Percentiles rank a stretch among this genome's conserved stretches.
These are phyloP conservation scores for Cyberlindnera japonica DNA, from an alignment of 805 yeast species.

Conservation along the genomic window DNA sequence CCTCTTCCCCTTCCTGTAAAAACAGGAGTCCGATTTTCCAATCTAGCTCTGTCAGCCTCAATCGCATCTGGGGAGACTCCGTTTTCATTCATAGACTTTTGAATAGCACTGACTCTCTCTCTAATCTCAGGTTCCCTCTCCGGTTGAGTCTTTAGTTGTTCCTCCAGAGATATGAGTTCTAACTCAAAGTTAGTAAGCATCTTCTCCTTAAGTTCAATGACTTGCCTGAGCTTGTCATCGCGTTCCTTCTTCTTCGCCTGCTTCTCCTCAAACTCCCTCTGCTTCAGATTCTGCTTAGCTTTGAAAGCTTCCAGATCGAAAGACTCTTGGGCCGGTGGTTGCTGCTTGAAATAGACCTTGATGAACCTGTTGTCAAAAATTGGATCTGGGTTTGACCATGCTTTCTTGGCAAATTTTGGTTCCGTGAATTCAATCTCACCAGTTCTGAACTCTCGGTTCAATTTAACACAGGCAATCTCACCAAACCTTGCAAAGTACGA, in stretches of 20 bases:
- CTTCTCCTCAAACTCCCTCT: slow-evolving; percentile 38
- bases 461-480: slow-evolving; percentile 27
- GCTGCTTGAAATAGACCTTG: slow-evolving; percentile 39
- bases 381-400: slow-evolving; percentile 42
- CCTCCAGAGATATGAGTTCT: slow-evolving; percentile 23
- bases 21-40: slow-evolving; percentile 8
- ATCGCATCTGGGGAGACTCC: slow-evolving; percentile 24
- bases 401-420: slow-evolving; percentile 37
- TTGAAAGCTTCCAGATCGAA: slow-evolving; percentile 38
- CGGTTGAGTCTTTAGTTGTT: slow-evolving; percentile 16
- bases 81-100: slow-evolving; percentile 17
- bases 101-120: slow-evolving; percentile 14
- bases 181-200: slow-evolving; percentile 33
- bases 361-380: slow-evolving; percentile 47
- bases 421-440: slow-evolving; percentile 39
- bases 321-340: slow-evolving; percentile 9
- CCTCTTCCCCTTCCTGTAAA: slow-evolving; percentile 12
- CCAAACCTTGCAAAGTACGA: slow-evolving; percentile 42
- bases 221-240: slow-evolving; percentile 30
- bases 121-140: slow-evolving; percentile 15
- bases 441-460: slow-evolving; percentile 27
- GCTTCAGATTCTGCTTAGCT: slow-evolving; percentile 36
- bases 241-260: slow-evolving; percentile 32
- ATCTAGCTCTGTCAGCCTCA: slow-evolving; percentile 19
- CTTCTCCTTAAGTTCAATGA: slow-evolving; percentile 33